These are phyloP conservation scores for Diplodia corticola DNA, from an alignment of 2,329 filamentous ascomycete species.

Conservation along the genomic window DNA sequence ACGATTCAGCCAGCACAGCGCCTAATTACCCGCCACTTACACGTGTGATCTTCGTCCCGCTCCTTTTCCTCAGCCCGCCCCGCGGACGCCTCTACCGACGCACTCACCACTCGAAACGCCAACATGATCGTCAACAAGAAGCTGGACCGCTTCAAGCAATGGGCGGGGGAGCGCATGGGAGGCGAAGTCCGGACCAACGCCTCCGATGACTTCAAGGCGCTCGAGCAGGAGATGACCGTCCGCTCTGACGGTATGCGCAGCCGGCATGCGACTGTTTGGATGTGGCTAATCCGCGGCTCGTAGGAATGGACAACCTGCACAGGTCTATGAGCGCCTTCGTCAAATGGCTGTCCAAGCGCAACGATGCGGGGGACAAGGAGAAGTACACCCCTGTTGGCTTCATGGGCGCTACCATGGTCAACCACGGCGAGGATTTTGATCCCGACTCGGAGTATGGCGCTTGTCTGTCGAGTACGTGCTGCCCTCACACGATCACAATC, in stretches of 20 bases:
- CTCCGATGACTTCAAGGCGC: conserved; percentile 84
- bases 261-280: conserved; percentile 12
- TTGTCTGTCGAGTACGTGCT: conserved; percentile 67
- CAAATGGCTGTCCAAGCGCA: conserved; percentile 83
- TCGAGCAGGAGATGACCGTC: conserved; percentile 88
- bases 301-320: conserved; percentile 88
- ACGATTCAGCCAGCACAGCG: conserved; percentile 19
- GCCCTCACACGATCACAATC: background rate
- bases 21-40: conserved; percentile 19
- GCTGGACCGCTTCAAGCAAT: conserved; percentile 94
- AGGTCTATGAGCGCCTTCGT: conserved; percentile 82
- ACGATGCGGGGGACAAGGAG: conserved; percentile 83
- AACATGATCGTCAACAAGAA: conserved; percentile 75
- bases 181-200: conserved; percentile 82
- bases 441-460: conserved; percentile 87
- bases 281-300: background rate
- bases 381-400: conserved; percentile 78
- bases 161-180: conserved; percentile 96
- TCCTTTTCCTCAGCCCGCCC: conserved; percentile 14
- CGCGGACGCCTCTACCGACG: background rate
- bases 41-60: conserved; percentile 19
- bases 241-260: conserved; percentile 72
- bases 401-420: conserved; percentile 81
- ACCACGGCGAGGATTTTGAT: conserved; percentile 91
- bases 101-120: conserved; percentile 21